Evolutionary conservation across 129 eudicot genomes (phyloP).

Genomic region (Flaveria bidentis): DNA sequence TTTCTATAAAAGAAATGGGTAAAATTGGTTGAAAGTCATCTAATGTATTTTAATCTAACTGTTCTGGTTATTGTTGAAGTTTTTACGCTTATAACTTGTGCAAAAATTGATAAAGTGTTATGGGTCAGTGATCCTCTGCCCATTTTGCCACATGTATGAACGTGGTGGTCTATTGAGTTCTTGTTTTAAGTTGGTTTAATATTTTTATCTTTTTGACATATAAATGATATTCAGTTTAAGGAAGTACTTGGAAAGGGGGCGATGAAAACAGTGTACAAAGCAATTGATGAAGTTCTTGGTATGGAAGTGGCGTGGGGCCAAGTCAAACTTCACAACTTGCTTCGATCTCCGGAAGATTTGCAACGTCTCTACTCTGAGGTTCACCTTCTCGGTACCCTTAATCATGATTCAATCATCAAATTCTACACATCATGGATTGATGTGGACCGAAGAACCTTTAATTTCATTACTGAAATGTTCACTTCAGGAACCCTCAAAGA

Average conservation of each 20-base stretch:
- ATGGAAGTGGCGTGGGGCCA: constrained; percentile 98
- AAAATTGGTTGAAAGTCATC: not conserved
- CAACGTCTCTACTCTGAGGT: constrained; percentile 86
- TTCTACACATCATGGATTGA: constrained; percentile 89
- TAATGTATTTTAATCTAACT: not conserved
- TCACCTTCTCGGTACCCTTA: constrained; percentile 77
- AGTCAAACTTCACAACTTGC: constrained; percentile 59
- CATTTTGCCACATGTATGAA: not conserved
- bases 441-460: constrained; percentile 69
- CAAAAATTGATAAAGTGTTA: not conserved
- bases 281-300: constrained; percentile 76
- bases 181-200: constrained; percentile 10
- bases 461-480: constrained; percentile 89
- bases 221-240: constrained; percentile 47
- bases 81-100: not conserved
- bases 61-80: not conserved
- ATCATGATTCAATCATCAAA: constrained; percentile 65
- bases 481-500: constrained; percentile 91
- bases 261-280: constrained; percentile 81
- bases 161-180: constrained; percentile 1
- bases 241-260: constrained; percentile 86
- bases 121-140: not conserved
- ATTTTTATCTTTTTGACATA: not conserved
- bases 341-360: constrained; percentile 71
- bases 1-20: not conserved